Base-by-base conservation (phyloP, 345 rosid species). In the Bruguiera gymnorhiza region DNA sequence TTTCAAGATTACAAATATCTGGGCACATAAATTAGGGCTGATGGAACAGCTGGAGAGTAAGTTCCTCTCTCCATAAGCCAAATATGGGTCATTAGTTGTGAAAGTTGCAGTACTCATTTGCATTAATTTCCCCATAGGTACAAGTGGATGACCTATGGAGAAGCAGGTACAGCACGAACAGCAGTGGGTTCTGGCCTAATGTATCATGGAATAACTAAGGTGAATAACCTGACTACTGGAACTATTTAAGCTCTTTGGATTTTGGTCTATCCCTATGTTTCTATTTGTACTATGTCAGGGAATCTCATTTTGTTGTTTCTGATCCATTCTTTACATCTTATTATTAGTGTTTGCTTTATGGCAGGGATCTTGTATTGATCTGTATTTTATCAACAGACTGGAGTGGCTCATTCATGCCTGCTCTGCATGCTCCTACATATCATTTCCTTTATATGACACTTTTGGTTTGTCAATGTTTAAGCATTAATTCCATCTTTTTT, bases 141-240 rank as follows among this genome's bases (percentile, higher is more conserved):
- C 82, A 88, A 90, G 85, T 95, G 99, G 97, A 86, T 95, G 93
- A 95, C 99, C 21, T 95, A 82, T 76, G 96, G 97, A 77, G 99
- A 95, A 81, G 97, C 79, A 51, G 92, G 92, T 63, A 87, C 92
- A 27, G 97, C 97, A 51, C 89, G 96, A 57, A 76, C 89, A 62
- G 88, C 88, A 31, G 66, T 95, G 36, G 99, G 99, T 76, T 90
- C 97, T 66, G 97, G 89, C 64, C 84, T 95, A 53, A 60, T 87
- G 63, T 76, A 83, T 77, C 83, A 90, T 54, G 97, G 97, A 66
- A 80, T 92, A 79, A 76, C 85, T 8, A 74, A 80, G 93, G 99
- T 88, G 67, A 67, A 26, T 57, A 23, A 65, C 23, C 26, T 24
- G 23, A 53, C 37, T 34, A 1, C 37, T 34, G 37, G 37, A 24